phyloP scores from a whole-genome alignment of 2,329 filamentous ascomycete species.

The Trichoderma sp. region DNA sequence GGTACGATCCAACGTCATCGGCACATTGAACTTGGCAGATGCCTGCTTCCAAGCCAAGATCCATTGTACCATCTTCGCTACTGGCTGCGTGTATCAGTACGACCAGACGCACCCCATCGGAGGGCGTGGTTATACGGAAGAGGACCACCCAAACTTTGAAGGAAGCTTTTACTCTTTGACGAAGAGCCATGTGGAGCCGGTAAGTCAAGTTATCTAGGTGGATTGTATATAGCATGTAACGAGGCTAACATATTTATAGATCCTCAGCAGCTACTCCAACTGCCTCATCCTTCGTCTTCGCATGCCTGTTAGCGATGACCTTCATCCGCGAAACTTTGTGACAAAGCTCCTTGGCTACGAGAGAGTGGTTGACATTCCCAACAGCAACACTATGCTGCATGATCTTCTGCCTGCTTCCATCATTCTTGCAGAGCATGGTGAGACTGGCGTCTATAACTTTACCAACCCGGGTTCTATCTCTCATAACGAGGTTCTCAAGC shows the following conservation, averaged over 20 bases:
- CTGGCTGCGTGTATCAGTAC: constrained; percentile 66
- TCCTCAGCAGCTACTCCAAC: constrained; percentile 61
- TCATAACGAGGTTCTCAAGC: constrained; percentile 64
- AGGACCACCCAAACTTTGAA: constrained; percentile 61
- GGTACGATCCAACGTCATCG: constrained; percentile 64
- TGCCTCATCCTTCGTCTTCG: constrained; percentile 62
- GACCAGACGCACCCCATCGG: constrained; percentile 59
- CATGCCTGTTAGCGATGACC: constrained; percentile 67
- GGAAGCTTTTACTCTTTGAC: constrained; percentile 68
- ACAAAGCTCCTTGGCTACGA: constrained; percentile 67
- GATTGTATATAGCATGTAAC: background rate
- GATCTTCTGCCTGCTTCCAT: constrained; percentile 62
- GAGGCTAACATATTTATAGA: constrained; percentile 34
- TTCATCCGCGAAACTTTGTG: constrained; percentile 65
- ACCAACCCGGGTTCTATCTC: constrained; percentile 68
- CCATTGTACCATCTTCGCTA: constrained; percentile 64
- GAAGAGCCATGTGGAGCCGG: constrained; percentile 60
- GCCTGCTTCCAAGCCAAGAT: constrained; percentile 56
- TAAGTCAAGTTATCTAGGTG: constrained; percentile 1
- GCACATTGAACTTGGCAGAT: constrained; percentile 61
- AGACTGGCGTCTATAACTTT: constrained; percentile 66
- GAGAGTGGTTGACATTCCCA: constrained; percentile 63
- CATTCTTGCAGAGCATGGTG: constrained; percentile 57
- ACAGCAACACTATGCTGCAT: constrained; percentile 64
- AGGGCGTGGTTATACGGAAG: constrained; percentile 59